Evolutionary conservation across 805 yeast genomes (phyloP).

Genomic region (Candida ficus): DNA sequence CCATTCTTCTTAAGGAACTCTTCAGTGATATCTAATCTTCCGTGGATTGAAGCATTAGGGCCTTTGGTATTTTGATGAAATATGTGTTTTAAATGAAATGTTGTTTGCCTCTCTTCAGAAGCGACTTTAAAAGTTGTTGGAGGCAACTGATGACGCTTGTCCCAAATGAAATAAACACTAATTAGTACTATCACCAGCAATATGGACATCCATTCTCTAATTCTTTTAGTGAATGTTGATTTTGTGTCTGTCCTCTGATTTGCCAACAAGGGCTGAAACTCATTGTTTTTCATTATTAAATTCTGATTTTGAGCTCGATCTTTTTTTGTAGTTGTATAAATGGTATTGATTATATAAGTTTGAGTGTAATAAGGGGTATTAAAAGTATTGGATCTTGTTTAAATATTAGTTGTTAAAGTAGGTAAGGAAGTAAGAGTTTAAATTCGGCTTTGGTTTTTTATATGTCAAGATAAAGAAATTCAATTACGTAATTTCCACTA

Average conservation of each 20-base stretch:
- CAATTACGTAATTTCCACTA: background rate
- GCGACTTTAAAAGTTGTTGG: background rate
- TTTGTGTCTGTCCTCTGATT: background rate
- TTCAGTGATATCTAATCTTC: constrained; percentile 46
- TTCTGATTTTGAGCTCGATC: too few relatives aligned
- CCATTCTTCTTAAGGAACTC: constrained; percentile 26
- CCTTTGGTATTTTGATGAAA: constrained; percentile 54
- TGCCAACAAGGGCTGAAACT: constrained; percentile 2
- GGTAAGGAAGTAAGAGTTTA: background rate
- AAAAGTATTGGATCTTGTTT: background rate
- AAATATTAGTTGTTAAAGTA: too few relatives aligned
- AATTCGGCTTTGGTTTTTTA: background rate
- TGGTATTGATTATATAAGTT: too few relatives aligned
- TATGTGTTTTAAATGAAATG: constrained; percentile 46
- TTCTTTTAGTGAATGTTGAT: background rate
- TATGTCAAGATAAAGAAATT: background rate
- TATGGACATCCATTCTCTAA: background rate
- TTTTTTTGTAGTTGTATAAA: too few relatives aligned
- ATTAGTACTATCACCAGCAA: background rate
- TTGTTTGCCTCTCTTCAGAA: background rate
- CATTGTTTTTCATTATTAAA: constrained; percentile 1
- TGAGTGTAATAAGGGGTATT: too few relatives aligned
- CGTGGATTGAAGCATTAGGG: constrained; percentile 34
- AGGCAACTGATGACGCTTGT: background rate
- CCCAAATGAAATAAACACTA: background rate